Evolutionary conservation across 2,329 filamentous ascomycete genomes (phyloP), one percentile per base, ranked within the genome.

Genomic region (Lachnum nothofagi): DNA sequence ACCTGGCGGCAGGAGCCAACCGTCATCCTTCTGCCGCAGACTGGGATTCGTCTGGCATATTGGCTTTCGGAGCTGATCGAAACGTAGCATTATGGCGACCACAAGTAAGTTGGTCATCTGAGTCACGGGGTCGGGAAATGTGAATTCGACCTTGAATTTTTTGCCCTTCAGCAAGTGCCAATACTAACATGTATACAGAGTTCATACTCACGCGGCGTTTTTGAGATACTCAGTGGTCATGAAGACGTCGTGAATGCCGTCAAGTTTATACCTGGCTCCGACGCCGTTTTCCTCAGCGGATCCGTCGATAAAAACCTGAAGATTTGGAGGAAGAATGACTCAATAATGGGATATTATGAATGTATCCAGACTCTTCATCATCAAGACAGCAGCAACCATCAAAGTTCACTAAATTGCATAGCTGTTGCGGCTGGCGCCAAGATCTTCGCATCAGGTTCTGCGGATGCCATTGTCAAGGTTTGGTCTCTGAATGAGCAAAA

Each of bases 41-140:
- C 70, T 98, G 93, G 93, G 82, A 86, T 64, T 71, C 77, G 55
- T 72, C 73, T 17, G 87, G 86, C 8, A 66, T 90, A 38, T 74
- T 98, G 46, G 93, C 90, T 24, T 98, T 88, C 71, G 93, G 93
- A 25, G 85, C 91, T 7, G 88, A 94, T 68, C 83, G 84, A 59
- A 93, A 93, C 69, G 78, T 98, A 60, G 91, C 90, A 37, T 65
- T 97, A 34, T 98, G 93, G 93, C 75, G 82, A 64, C 90, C 90
- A 48, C 68, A 77, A 65, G 88, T 91, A 75, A 69, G 82, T 71
- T 51, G 39, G n/a, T n/a, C 14, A 16, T 12, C 17, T 41, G 19
- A 19, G n/a, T 48, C 31, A 41, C 24, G 42, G 25, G 44, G 44
- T 37, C 17, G 19, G 5, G 7, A 31, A 17, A 6, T 22, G 29